Evolutionary conservation across 2,329 filamentous ascomycete genomes (phyloP).

Genomic region (Trichoderma koningiopsis): DNA sequence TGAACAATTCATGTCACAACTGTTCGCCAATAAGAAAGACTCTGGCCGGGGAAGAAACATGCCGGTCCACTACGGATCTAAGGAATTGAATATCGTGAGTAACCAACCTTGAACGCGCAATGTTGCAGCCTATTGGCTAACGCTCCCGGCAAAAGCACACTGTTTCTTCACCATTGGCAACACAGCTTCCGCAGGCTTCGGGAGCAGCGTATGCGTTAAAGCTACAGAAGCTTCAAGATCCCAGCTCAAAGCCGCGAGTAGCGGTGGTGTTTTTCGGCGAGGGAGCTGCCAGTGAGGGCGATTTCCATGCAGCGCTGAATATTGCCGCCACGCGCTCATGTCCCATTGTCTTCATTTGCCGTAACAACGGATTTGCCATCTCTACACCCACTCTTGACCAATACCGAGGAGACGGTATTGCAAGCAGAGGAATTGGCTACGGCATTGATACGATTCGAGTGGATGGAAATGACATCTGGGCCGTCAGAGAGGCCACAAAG

Average conservation of each 20-base stretch:
- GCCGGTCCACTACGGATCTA: constrained; percentile 94
- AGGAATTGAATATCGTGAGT: constrained; percentile 77
- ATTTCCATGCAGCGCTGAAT: constrained; percentile 89
- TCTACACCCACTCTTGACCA: constrained; percentile 88
- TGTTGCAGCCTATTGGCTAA: neutral
- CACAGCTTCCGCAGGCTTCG: constrained; percentile 84
- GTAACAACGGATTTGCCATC: constrained; percentile 92
- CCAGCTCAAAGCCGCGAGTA: constrained; percentile 66
- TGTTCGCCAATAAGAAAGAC: constrained; percentile 87
- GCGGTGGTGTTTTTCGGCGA: constrained; percentile 89
- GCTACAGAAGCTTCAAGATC: constrained; percentile 73
- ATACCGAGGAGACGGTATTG: constrained; percentile 89
- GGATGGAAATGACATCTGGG: constrained; percentile 93
- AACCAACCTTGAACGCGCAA: neutral
- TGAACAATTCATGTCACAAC: constrained; percentile 90
- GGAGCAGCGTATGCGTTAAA: constrained; percentile 89
- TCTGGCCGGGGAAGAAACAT: constrained; percentile 84
- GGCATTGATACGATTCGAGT: constrained; percentile 93
- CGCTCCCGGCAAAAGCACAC: constrained; percentile 62
- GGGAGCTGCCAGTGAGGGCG: constrained; percentile 85
- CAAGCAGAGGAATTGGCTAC: constrained; percentile 82
- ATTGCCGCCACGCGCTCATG: constrained; percentile 88
- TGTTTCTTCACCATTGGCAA: constrained; percentile 80
- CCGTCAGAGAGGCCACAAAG: constrained; percentile 77
- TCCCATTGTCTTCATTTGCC: constrained; percentile 85